Percentiles rank a stretch among this genome's conserved stretches.
phyloP scores from a whole-genome alignment of 2,329 filamentous ascomycete species.

The Cladosporium sp. region DNA sequence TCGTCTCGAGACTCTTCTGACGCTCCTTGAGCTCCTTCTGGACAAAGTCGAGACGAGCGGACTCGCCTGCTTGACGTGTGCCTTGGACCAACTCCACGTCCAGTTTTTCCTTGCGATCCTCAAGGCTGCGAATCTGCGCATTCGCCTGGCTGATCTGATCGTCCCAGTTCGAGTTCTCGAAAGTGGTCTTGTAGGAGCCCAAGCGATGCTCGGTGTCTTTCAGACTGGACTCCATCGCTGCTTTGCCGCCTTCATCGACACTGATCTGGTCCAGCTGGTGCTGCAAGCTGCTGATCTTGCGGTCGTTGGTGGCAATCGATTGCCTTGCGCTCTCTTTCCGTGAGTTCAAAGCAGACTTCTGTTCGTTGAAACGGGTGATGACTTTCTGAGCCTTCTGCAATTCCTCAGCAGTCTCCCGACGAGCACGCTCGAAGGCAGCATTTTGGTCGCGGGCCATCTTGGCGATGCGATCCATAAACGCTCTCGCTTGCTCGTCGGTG shows the following conservation, averaged over 20 bases:
- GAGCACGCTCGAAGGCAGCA: slow-evolving; percentile 71
- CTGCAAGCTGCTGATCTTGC: slow-evolving; percentile 66
- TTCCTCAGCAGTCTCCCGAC: slow-evolving; percentile 72
- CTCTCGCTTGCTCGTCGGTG: slow-evolving; percentile 68
- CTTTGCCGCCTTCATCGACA: slow-evolving; percentile 82
- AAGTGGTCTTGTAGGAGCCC: slow-evolving; percentile 61
- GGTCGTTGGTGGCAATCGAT: slow-evolving; percentile 72
- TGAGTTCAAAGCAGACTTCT: slow-evolving; percentile 70
- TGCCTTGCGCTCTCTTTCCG: slow-evolving; percentile 72
- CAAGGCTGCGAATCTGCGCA: slow-evolving; percentile 64
- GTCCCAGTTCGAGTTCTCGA: slow-evolving; percentile 68
- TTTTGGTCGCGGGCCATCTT: slow-evolving; percentile 78
- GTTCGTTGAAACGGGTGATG: slow-evolving; percentile 73
- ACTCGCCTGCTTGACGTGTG: slow-evolving; percentile 75
- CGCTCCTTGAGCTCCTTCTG: slow-evolving; percentile 77
- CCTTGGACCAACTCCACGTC: slow-evolving; percentile 80
- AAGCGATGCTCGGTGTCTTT: slow-evolving; percentile 68
- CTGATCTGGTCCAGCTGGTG: slow-evolving; percentile 69
- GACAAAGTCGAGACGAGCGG: slow-evolving; percentile 79
- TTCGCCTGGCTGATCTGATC: slow-evolving; percentile 67
- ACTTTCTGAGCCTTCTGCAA: slow-evolving; percentile 69
- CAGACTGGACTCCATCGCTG: slow-evolving; percentile 71
- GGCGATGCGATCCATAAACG: slow-evolving; percentile 76
- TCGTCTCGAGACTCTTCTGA: slow-evolving; percentile 72
- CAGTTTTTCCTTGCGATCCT: slow-evolving; percentile 70